phyloP scores from a whole-genome alignment of 805 yeast genomes.

The Barnettozyma sucrosica region DNA sequence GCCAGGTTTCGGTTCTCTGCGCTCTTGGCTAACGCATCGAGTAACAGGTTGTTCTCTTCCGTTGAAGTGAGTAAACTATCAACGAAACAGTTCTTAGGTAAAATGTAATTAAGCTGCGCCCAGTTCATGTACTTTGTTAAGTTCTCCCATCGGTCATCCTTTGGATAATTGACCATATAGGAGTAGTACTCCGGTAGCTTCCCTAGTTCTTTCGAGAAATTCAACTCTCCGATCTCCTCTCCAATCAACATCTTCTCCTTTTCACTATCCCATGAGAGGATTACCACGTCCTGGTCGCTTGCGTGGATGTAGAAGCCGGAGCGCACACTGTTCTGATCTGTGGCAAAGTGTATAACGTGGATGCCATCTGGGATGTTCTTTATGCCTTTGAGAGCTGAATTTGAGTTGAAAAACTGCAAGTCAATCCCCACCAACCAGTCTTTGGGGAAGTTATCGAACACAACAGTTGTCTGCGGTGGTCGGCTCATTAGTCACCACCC shows the following conservation, averaged over 20 bases:
- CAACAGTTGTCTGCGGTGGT: conserved; percentile 27
- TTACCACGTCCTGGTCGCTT: conserved; percentile 29
- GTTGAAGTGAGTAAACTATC: conserved; percentile 44
- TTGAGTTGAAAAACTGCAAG: conserved; percentile 40
- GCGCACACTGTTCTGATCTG: conserved; percentile 31
- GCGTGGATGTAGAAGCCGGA: conserved; percentile 36
- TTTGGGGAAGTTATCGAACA: conserved; percentile 29
- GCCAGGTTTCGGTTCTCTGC: conserved; percentile 23
- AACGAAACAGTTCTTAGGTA: conserved; percentile 25
- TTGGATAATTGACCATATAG: conserved; percentile 38
- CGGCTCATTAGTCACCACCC: conserved; percentile 9
- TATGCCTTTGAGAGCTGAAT: conserved; percentile 40
- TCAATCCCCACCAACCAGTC: conserved; percentile 43
- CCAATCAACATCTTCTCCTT: conserved; percentile 28
- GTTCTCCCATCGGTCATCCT: conserved; percentile 25
- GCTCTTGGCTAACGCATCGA: conserved; percentile 31
- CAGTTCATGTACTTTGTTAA: conserved; percentile 22
- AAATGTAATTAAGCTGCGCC: conserved; percentile 24
- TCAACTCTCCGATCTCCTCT: conserved; percentile 29
- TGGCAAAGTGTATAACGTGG: conserved; percentile 51
- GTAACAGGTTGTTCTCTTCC: conserved; percentile 40
- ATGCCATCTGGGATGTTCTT: conserved; percentile 44
- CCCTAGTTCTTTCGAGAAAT: conserved; percentile 23
- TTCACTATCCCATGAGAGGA: conserved; percentile 33
- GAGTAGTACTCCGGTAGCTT: conserved; percentile 30